Evolutionary conservation across 805 yeast genomes (phyloP), one percentile per base, ranked within the genome.

Genomic region (Monosporozyma yasuniensis): DNA sequence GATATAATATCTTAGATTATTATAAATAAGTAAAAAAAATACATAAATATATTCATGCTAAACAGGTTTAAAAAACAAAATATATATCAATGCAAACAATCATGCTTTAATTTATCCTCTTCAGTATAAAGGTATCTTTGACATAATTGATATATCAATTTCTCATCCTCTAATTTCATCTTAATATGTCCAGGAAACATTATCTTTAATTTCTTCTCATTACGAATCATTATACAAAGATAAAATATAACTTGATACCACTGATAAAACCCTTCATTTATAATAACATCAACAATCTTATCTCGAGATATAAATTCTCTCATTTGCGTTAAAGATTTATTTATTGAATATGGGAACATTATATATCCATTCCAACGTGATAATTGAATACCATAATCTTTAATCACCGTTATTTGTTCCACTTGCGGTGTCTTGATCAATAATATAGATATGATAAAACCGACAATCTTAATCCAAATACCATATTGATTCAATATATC

Each of bases 181-280:
- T 53, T 52, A 9, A 56, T 58, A 8, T 54, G 47, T 9, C 38
- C 35, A 3, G 61, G 58, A 46, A 73, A 67, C 22, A 69, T 55
- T 30, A 72, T 50, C 18, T 58, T 59, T 27, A 70, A 54, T 42
- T 56, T 60, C 14, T 59, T 58, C 8, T 55, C 58, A 35, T 69
- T 72, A 47, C 73, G 73, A 16, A 81, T 75, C 34, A 84, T 67
- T 4, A 84, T 69, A 41, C 83, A 79, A 61, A 86, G 66, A 59
- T 84, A 82, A 61, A 74, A 82, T 2, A 82, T 70, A 9, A 84
- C 87, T 53, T 81, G 81, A 53, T 80, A 76, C 5, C 83, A 83
- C 49, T 72, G 72, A 42, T 51, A 50, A 61, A 87, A 85, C 0
- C 86, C 90, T 63, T 87, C 95, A 60, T 84, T 84, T 23, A 87